Percentiles rank a stretch among this genome's conserved stretches.
Evolutionary conservation across 495 filamentous ascomycete genomes (phyloP).

Genomic region (Echria macrotheca): DNA sequence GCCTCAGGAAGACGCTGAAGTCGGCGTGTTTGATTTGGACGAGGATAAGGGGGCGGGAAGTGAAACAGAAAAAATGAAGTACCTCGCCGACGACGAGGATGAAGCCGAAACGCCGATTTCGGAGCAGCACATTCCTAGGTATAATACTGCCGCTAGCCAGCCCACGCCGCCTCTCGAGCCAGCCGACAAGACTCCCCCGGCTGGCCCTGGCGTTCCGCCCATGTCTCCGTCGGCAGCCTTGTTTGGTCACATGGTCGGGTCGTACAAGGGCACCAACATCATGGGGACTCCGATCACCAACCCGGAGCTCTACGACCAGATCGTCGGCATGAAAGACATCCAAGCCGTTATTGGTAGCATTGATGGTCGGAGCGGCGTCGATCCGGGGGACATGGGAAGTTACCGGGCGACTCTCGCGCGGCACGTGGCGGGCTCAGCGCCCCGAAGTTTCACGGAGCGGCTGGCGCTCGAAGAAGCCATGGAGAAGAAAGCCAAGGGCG

Average conservation of each 20-base stretch:
- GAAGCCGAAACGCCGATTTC: slow-evolving; percentile 10
- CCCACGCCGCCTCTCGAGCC: slow-evolving; percentile 3
- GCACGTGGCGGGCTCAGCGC: slow-evolving; percentile 21
- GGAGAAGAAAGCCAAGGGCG: slow-evolving; percentile 19
- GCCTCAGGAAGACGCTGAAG: slow-evolving; percentile 14
- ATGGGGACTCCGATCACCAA: slow-evolving; percentile 36
- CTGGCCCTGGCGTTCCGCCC: no score
- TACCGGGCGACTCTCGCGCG: slow-evolving; percentile 33
- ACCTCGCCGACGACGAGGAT: slow-evolving; percentile 20
- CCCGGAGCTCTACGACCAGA: slow-evolving; percentile 38
- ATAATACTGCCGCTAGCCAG: not conserved
- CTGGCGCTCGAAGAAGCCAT: slow-evolving; percentile 39
- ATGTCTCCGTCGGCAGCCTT: slow-evolving; percentile 23
- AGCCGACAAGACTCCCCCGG: not conserved
- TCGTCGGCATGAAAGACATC: slow-evolving; percentile 41
- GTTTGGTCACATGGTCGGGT: slow-evolving; percentile 32
- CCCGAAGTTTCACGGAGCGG: slow-evolving; percentile 40
- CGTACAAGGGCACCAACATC: slow-evolving; percentile 24
- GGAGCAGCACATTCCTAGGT: not conserved
- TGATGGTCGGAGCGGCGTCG: slow-evolving; percentile 35
- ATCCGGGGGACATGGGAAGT: slow-evolving; percentile 33
- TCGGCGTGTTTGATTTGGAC: slow-evolving; percentile 25
- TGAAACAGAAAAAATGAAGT: slow-evolving; percentile 12
- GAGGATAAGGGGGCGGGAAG: slow-evolving; percentile 14
- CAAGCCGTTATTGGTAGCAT: slow-evolving; percentile 42